Evolutionary conservation across 176 grass and related monocot genomes (phyloP), one percentile per base, ranked within the genome.

Genomic region (Echinochloa phyllopogon): DNA sequence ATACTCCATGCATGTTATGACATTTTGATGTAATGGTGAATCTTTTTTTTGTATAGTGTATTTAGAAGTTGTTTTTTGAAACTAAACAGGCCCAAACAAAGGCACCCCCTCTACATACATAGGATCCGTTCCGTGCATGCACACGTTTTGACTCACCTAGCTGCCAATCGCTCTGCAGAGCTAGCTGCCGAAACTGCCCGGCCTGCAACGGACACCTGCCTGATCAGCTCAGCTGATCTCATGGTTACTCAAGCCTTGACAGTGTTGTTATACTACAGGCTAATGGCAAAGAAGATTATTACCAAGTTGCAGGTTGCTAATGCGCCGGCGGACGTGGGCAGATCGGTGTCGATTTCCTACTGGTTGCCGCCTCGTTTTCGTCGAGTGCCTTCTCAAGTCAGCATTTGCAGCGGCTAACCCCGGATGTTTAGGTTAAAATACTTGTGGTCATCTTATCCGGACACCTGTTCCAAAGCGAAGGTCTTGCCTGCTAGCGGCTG

Each of bases 81-180:
- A n/a, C n/a, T n/a, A n/a, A n/a, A n/a, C n/a, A n/a, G n/a, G n/a
- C n/a, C n/a, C n/a, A n/a, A n/a, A n/a, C n/a, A n/a, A n/a, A n/a
- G n/a, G n/a, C n/a, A n/a, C n/a, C 21, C 9, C 10, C 56, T n/a
- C 17, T 9, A n/a, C 11, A 0, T 23, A 8, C 13, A 79, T 87
- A 79, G 80, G 88, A 87, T 90, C 74, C 84, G 25, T 27, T 70
- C 65, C 79, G 77, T 75, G 73, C 73, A 37, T 86, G 64, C 78
- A 43, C 20, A 38, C 20, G 65, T 82, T 86, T 82, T 82, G 76
- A 53, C 71, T 69, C 64, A 6, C 37, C 45, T 56, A 83, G 74
- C 20, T 55, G 75, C 37, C 81, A 79, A 66, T 66, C 58, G 38
- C 39, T 4, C 17, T 10, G 53, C 29, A 24, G 70, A 74, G 23